Conservation (phyloP, 345 rosid genomes). For the Linum usitatissimum region DNA sequence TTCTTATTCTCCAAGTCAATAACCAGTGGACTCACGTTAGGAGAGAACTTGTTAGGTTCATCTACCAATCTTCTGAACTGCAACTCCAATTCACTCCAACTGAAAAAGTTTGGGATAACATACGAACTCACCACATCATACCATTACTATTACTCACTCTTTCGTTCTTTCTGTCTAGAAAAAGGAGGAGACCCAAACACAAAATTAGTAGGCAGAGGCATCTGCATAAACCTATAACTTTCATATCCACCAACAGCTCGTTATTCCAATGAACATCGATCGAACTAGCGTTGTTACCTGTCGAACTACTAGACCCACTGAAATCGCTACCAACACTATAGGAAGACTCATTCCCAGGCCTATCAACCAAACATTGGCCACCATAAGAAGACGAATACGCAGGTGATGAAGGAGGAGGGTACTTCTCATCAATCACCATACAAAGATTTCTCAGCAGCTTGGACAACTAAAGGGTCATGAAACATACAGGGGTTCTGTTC, state of each 20-base stretch:
- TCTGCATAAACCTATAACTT: constrained; percentile 13
- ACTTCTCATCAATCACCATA: constrained; percentile 40
- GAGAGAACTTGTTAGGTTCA: constrained; percentile 9
- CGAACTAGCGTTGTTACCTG: constrained; percentile 24
- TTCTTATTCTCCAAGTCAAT: constrained; percentile 21
- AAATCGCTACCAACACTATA: constrained; percentile 30
- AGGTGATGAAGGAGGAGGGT: constrained; percentile 16
- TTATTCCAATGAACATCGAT: constrained; percentile 29
- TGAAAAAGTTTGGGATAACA: constrained; percentile 7
- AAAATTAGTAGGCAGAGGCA: constrained; percentile 24
- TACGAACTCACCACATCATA: neutral
- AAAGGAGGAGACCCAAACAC: constrained; percentile 41
- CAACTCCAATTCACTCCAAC: constrained; percentile 1
- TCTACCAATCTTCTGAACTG: constrained; percentile 6
- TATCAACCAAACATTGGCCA: constrained; percentile 25
- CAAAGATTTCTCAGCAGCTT: constrained; percentile 53
- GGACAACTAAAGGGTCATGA: constrained; percentile 46
- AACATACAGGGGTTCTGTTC: constrained; percentile 38
- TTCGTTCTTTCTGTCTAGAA: constrained; percentile 19
- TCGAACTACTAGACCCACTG: constrained; percentile 19
- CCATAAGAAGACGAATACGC: constrained; percentile 13
- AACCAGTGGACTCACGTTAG: constrained; percentile 13
- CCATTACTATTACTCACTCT: constrained; percentile 12
- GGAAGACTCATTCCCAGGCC: constrained; percentile 28
- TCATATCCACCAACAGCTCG: constrained; percentile 21